These are phyloP conservation scores for Alternaria viburni DNA, from an alignment of 2,329 filamentous ascomycete genomes.

Conservation along the genomic window DNA sequence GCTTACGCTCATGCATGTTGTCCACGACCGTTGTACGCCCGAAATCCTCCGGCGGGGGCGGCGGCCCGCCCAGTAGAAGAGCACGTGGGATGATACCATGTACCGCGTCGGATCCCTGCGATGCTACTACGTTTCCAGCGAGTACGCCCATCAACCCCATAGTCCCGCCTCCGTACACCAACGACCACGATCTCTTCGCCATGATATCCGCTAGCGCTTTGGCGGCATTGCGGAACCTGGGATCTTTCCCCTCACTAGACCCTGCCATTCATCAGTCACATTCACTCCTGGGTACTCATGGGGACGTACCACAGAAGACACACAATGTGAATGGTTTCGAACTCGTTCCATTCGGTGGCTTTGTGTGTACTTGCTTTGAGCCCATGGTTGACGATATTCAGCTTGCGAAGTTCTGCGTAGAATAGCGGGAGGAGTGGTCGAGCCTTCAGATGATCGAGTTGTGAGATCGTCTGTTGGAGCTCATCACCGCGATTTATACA, in stretches of 20 bases:
- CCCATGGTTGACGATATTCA: background rate
- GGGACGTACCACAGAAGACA: background rate
- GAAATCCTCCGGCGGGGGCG: background rate
- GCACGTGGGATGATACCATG: background rate
- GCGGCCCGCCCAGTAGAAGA: background rate
- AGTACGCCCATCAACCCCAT: conserved; percentile 3
- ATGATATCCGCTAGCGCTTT: background rate
- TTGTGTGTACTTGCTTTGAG: background rate
- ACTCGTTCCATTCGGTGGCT: background rate
- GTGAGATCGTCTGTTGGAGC: background rate
- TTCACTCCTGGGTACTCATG: background rate
- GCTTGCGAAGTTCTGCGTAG: background rate
- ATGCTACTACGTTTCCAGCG: background rate
- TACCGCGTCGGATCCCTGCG: background rate
- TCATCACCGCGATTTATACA: background rate
- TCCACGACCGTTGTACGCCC: background rate
- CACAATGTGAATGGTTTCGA: background rate
- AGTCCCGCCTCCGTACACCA: conserved; percentile 6
- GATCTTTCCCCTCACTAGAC: background rate
- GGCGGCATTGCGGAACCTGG: background rate
- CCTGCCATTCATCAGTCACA: background rate
- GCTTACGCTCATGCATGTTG: conserved; percentile 3
- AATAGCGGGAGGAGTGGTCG: background rate
- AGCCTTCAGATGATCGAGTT: background rate
- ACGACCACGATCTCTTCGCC: background rate